phyloP scores from a whole-genome alignment of 169 alveolate genomes.

The Plasmodium berghei region DNA sequence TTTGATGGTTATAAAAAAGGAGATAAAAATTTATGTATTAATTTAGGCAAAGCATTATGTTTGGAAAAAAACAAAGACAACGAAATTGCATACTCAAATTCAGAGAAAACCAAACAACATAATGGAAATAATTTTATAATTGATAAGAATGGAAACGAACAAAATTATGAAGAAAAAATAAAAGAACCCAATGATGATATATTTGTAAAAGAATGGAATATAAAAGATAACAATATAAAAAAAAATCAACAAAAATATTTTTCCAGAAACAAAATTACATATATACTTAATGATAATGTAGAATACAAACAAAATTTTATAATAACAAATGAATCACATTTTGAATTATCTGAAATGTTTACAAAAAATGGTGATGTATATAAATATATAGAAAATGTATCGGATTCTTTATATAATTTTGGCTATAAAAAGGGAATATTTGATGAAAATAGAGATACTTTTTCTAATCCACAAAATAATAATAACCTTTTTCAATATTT shows the following conservation, averaged over 20 bases:
- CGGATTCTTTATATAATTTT: constrained; percentile 1
- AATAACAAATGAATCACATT: constrained; percentile 3
- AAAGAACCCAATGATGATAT: neutral
- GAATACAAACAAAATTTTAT: constrained; percentile 11
- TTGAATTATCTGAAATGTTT: neutral
- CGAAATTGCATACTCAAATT: neutral
- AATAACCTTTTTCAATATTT: neutral
- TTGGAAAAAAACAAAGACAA: neutral
- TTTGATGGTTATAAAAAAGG: constrained; percentile 1
- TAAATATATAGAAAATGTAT: neutral
- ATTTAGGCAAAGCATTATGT: neutral
- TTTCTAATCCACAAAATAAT: neutral
- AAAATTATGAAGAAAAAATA: neutral
- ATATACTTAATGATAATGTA: neutral
- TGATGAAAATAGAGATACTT: neutral
- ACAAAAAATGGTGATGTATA: neutral
- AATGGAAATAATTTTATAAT: neutral
- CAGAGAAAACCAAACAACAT: too few relatives aligned
- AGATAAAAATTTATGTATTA: neutral
- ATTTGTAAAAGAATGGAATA: neutral
- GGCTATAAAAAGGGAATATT: neutral
- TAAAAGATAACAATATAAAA: neutral
- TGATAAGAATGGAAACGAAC: neutral
- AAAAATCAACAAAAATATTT: neutral
- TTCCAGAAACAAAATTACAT: neutral